A percentile compares a stretch with the other conserved stretches of the same genome.
Conservation (phyloP, 768 basidiomycete genomes). For the Leccinum disarticulatum region DNA sequence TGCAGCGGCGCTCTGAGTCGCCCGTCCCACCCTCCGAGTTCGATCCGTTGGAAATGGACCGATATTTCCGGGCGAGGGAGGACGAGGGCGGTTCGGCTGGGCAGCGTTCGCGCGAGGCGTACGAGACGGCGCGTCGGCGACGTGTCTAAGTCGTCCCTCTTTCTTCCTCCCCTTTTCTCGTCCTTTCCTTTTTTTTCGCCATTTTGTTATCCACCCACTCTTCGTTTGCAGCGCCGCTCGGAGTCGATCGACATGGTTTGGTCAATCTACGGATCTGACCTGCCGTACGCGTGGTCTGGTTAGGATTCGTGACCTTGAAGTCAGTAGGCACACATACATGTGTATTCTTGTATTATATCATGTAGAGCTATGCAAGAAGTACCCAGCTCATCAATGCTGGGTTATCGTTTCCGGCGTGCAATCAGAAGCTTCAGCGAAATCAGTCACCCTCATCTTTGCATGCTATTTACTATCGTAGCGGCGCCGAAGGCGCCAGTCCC, state of each 20-base stretch:
- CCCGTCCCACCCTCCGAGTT: slow-evolving; percentile 52
- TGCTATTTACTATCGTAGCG: too few species aligned
- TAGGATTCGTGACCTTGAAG: not conserved
- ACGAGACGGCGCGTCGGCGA: not conserved
- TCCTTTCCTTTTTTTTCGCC: not conserved
- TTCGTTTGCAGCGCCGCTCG: not conserved
- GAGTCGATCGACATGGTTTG: not conserved
- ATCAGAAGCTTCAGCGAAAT: not conserved
- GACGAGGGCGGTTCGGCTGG: not conserved
- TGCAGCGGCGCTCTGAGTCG: slow-evolving; percentile 27
- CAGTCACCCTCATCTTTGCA: not conserved
- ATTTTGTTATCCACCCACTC: not conserved
- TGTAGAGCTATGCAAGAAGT: not conserved
- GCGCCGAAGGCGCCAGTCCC: too few species aligned
- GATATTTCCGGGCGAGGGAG: slow-evolving; percentile 55
- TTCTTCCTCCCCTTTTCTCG: not conserved
- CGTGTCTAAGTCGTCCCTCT: not conserved
- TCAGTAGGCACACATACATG: not conserved
- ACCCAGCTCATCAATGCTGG: not conserved
- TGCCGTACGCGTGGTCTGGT: not conserved
- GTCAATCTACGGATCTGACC: not conserved
- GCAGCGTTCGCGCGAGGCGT: not conserved
- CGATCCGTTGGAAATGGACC: slow-evolving; percentile 71
- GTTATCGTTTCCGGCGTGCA: not conserved
- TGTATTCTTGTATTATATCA: not conserved